Base-by-base conservation (phyloP, 2,329 filamentous ascomycete species). In the Xylaria sp. region DNA sequence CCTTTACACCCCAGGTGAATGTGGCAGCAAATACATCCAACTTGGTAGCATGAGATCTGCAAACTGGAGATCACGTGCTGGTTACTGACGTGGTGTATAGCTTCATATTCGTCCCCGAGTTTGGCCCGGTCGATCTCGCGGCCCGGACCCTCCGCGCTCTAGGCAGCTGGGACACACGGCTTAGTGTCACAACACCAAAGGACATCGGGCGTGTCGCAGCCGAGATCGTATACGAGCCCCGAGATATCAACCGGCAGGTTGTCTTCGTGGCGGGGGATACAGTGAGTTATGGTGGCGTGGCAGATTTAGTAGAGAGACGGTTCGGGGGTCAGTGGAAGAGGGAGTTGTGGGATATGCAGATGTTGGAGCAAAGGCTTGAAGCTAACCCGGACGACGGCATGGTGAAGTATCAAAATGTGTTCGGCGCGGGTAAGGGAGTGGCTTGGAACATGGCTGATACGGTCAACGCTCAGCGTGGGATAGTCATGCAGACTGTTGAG, bases 151-250 rank as follows among this genome's bases (percentile, higher is more conserved):
- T 87, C 1, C 77, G 82, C 9, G 87, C 81, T 0, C 74, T 92
- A 11, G 85, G 87, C 0, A 74, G 80, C 31, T 90, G 87, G 87
- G 82, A 85, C 8, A 87, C 84, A 61, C 71, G 73, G 37, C 81
- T 92, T 40, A 90, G 87, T 0, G 76, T 89, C 6, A 91, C 89
- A 6, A 81, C 83, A 35, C 83, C 87, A 1, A 70, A 74, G 48
- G 89, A 91, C 72, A 91, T 92, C 63, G 89, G 87, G 0, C 76
- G 72, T 13, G 76, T 87, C 49, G 83, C 85, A 9, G 87, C 85
- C 0, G 83, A 86, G 55, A 70, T 88, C 44, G 76, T 87, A 1
- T 79, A 82, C 5, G 76, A 76, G 3, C 77, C 80, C 11, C 17
- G 59, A 9, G 53, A 62, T 23, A 68, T 73, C 51, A 59, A 72